Evolutionary conservation across 306 rosid genomes (phyloP).

Genomic region (Macrotyloma uniflorum): DNA sequence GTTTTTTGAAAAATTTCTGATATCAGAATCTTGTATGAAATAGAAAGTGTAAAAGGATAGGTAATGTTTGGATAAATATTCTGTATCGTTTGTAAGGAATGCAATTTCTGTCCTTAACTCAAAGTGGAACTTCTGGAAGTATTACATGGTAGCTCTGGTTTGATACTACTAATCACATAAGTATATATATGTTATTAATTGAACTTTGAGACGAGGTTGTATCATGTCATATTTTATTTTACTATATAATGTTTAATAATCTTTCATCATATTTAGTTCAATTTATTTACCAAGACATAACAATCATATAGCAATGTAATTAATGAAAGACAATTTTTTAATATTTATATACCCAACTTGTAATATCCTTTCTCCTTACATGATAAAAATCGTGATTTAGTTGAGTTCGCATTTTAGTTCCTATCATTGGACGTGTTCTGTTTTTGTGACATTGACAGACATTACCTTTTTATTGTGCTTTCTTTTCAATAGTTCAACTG

Average conservation of each 20-base stretch:
- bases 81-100: neutral
- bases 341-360: neutral
- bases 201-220: neutral
- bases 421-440: neutral
- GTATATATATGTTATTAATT: neutral
- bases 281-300: neutral
- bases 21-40: neutral
- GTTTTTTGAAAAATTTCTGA: constrained; percentile 14
- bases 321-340: neutral
- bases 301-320: neutral
- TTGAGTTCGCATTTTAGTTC: neutral
- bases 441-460: neutral
- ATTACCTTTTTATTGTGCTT: neutral
- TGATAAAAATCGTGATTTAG: neutral
- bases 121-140: neutral
- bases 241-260: neutral
- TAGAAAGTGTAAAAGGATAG: neutral
- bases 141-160: neutral
- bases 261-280: neutral
- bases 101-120: neutral
- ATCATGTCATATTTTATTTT: neutral
- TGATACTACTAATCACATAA: neutral
- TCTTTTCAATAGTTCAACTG: constrained; percentile 24
- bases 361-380: neutral
- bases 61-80: neutral